phyloP scores from a whole-genome alignment of 108 stramenopile genomes.

The Fistulifera solaris region DNA sequence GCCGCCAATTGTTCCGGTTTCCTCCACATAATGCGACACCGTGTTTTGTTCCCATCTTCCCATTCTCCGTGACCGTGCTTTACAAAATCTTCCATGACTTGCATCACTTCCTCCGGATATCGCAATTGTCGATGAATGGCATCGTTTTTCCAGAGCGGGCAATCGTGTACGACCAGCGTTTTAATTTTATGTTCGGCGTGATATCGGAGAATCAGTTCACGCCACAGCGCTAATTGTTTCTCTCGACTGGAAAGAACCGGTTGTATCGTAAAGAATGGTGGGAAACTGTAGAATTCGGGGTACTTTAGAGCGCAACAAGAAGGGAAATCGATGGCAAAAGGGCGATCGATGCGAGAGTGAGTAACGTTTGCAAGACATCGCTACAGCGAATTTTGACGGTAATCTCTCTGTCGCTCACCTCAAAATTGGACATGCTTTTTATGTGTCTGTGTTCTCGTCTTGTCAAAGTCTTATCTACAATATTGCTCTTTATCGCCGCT shows the following conservation, averaged over 20 bases:
- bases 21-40: conserved; percentile 73
- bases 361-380: no score
- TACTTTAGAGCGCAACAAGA: no score
- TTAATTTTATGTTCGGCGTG: conserved; percentile 69
- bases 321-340: no score
- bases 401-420: no score
- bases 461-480: no score
- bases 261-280: conserved; percentile 87
- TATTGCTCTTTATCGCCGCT: no score
- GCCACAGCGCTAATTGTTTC: conserved; percentile 81
- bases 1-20: conserved; percentile 80
- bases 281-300: conserved; percentile 83
- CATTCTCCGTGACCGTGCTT: conserved; percentile 74
- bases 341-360: no score
- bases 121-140: conserved; percentile 48
- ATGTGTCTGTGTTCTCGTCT: no score
- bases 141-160: conserved; percentile 77
- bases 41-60: conserved; percentile 61
- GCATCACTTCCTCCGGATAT: conserved; percentile 27
- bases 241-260: conserved; percentile 62
- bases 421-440: no score
- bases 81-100: conserved; percentile 58
- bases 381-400: no score
- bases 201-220: conserved; percentile 73
- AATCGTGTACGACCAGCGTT: conserved; percentile 76